These are phyloP conservation scores for Coniochaeta sp. DNA, from an alignment of 2,329 filamentous ascomycete genomes.

Conservation along the genomic window DNA sequence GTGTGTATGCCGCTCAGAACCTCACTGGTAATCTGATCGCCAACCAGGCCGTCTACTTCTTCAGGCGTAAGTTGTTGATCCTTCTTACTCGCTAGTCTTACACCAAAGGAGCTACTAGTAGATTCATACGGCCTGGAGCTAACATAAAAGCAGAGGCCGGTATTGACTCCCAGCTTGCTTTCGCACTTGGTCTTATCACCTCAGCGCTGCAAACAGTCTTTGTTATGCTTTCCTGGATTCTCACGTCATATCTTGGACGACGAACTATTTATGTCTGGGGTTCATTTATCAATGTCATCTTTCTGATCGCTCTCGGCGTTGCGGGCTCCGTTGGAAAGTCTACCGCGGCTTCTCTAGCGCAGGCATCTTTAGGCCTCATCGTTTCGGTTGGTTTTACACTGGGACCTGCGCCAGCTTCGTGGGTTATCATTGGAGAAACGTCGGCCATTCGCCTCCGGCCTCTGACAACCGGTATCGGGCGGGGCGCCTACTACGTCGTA, in stretches of 20 bases:
- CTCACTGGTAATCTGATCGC: slow-evolving; percentile 14
- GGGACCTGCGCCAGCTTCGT: slow-evolving; percentile 56
- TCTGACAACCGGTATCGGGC: slow-evolving; percentile 58
- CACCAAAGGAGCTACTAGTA: not conserved
- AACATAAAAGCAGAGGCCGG: slow-evolving; percentile 44
- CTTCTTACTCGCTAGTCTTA: no score
- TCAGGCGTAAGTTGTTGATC: no score
- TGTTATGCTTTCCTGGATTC: slow-evolving; percentile 60
- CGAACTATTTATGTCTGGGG: slow-evolving; percentile 60
- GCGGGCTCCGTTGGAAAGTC: slow-evolving; percentile 41
- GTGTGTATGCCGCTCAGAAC: slow-evolving; percentile 9
- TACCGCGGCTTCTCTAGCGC: slow-evolving; percentile 38
- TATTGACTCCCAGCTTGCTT: slow-evolving; percentile 44
- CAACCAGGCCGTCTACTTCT: slow-evolving; percentile 22
- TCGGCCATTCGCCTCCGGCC: slow-evolving; percentile 57
- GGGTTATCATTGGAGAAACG: slow-evolving; percentile 61
- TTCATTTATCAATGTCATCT: slow-evolving; percentile 40
- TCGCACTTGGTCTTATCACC: slow-evolving; percentile 56
- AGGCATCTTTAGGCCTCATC: slow-evolving; percentile 56
- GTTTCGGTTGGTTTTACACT: slow-evolving; percentile 58
- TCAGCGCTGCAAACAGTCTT: slow-evolving; percentile 55
- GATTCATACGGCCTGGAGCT: not conserved
- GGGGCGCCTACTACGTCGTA: slow-evolving; percentile 55
- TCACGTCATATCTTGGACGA: slow-evolving; percentile 56
- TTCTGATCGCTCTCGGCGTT: slow-evolving; percentile 53